Evolutionary conservation across 2,329 filamentous ascomycete species (phyloP).

Genomic region (Cytospora leucostoma): DNA sequence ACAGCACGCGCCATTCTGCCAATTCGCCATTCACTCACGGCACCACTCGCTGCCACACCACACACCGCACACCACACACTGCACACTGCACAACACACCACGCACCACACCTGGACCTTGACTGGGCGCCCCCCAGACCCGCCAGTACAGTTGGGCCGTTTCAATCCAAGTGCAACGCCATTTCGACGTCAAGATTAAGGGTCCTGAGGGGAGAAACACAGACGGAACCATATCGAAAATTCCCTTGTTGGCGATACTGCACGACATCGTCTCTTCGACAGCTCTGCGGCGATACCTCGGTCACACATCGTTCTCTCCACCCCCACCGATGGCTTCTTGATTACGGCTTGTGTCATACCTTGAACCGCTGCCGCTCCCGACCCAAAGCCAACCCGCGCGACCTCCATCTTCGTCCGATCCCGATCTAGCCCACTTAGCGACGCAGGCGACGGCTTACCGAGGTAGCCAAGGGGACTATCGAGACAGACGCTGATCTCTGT

Average conservation of each 20-base stretch:
- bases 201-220: background rate
- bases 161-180: background rate
- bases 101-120: background rate
- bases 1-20: background rate
- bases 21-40: background rate
- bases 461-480: slow-evolving; percentile 6
- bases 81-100: background rate
- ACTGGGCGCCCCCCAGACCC: background rate
- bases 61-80: background rate
- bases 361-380: slow-evolving; percentile 3
- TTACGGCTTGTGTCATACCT: slow-evolving; percentile 22
- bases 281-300: slow-evolving; percentile 14
- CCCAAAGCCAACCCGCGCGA: slow-evolving; percentile 6
- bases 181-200: background rate
- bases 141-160: background rate
- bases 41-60: background rate
- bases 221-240: background rate
- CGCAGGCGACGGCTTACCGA: slow-evolving; percentile 7
- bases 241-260: slow-evolving; percentile 1
- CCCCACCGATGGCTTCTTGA: slow-evolving; percentile 23
- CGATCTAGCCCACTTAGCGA: slow-evolving; percentile 16
- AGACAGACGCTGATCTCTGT: slow-evolving; percentile 9
- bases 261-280: background rate
- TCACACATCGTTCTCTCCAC: slow-evolving; percentile 1
- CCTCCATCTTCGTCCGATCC: slow-evolving; percentile 9